Base-by-base conservation (phyloP, 2,329 filamentous ascomycete species). In the Ophiocordyceps australis region DNA sequence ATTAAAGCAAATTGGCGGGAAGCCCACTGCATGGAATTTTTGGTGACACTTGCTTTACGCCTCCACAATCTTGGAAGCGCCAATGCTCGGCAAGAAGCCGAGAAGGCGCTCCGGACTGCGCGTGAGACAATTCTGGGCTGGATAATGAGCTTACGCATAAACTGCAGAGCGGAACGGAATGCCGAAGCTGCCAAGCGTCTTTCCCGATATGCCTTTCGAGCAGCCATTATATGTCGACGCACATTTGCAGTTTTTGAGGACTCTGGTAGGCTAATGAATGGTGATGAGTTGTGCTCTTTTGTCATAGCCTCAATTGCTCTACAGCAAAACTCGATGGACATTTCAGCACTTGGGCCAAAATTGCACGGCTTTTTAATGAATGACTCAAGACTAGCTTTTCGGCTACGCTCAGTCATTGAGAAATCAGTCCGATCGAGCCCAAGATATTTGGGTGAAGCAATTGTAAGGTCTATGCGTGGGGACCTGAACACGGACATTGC, bases 1-100 rank as follows among this genome's bases (percentile, higher is more conserved):
- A 59, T 78, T 7, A 38, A 42, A 0, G 41, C 48, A 0, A 77
- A 68, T 23, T 74, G 68, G 62, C 54, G 69, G 0, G 72, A 78
- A 32, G 49, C 46, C 0, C 43, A 64, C 26, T 54, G 56, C 10
- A 74, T 78, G 67, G 59, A 67, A 5, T 52, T 60, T 0, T 28
- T 75, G 2, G 52, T 74, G 5, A 62, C 54, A 0, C 35, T 77
- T 0, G 36, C 50, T 0, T 38, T 68, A 1, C 55, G 63, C 3
- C 35, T 42, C 1, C 54, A 37, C 26, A 17, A 36, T 30, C 10
- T 32, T 5, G 18, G 20, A 20, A 2, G 19, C 5, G 1, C 23
- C 28, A 1, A 35, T 37, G 6, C 28, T 7, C 11, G 20, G 8
- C 31, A 23, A 1, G 45, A 48, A 2, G 13, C 49, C 2, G 13